Evolutionary conservation across 805 yeast species (phyloP).

Genomic region (Candida dajiaensis): DNA sequence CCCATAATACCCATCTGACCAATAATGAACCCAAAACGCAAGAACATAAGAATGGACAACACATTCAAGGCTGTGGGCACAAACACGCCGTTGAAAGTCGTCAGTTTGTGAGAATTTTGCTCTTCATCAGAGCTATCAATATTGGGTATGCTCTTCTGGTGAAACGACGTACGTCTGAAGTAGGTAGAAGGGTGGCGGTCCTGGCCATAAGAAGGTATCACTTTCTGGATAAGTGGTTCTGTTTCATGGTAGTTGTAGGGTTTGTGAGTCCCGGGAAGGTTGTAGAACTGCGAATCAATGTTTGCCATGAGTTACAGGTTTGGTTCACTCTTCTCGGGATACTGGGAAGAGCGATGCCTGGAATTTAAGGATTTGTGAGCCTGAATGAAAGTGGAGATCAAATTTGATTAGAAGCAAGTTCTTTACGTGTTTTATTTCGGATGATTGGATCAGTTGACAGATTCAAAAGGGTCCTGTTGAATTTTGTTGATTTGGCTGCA

Average conservation of each 20-base stretch:
- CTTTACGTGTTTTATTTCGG: no score
- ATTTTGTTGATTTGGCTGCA: not conserved
- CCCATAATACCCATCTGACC: slow-evolving; percentile 94
- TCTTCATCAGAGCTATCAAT: slow-evolving; percentile 23
- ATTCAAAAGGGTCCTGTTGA: not conserved
- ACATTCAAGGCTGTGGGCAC: slow-evolving; percentile 92
- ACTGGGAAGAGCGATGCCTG: not conserved
- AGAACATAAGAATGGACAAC: slow-evolving; percentile 87
- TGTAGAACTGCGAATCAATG: slow-evolving; percentile 23
- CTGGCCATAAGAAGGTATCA: slow-evolving; percentile 1
- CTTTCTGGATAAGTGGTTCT: slow-evolving; percentile 19
- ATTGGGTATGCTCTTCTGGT: not conserved
- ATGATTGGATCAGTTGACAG: not conserved
- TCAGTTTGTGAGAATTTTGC: slow-evolving; percentile 46
- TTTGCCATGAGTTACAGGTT: slow-evolving; percentile 3
- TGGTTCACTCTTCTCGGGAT: not conserved
- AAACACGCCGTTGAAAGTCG: slow-evolving; percentile 85
- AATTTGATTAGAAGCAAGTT: no score
- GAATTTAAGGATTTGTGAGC: no score
- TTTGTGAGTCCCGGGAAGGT: slow-evolving; percentile 29
- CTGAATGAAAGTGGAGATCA: no score
- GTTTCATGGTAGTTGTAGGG: slow-evolving; percentile 22
- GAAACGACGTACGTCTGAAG: slow-evolving; percentile 21
- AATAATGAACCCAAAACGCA: slow-evolving; percentile 89
- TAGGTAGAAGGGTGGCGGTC: slow-evolving; percentile 20